Conservation (phyloP, 2,329 filamentous ascomycete species). For the Madurella fahalii region DNA sequence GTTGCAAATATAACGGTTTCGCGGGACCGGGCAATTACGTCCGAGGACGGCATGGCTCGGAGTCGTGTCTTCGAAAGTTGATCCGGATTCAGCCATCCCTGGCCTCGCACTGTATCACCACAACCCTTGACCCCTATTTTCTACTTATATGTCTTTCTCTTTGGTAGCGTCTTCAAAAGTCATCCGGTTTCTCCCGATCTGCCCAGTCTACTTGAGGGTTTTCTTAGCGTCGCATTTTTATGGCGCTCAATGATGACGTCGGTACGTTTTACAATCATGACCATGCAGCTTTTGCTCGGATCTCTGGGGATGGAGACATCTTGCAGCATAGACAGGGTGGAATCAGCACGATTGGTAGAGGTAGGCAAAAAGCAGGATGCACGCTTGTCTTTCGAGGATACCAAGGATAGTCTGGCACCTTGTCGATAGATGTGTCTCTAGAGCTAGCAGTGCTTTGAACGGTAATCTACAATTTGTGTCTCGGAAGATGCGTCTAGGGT, state of each 20-base stretch:
- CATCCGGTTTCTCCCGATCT: neutral
- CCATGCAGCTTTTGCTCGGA: neutral
- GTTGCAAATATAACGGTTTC: slow-evolving; percentile 39
- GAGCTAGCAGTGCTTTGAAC: neutral
- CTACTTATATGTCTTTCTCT: neutral
- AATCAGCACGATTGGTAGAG: slow-evolving; percentile 14
- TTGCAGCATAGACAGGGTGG: neutral
- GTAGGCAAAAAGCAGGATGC: slow-evolving; percentile 20
- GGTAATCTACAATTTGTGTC: neutral
- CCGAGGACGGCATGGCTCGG: slow-evolving; percentile 42
- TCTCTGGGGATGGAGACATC: neutral
- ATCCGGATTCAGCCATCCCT: slow-evolving; percentile 36
- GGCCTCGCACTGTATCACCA: slow-evolving; percentile 34
- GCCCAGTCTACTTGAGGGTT: neutral
- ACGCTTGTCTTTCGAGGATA: slow-evolving; percentile 17
- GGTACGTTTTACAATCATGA: neutral
- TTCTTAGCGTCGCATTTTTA: neutral
- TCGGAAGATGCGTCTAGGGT: neutral
- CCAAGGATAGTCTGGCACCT: neutral
- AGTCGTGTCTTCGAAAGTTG: slow-evolving; percentile 11
- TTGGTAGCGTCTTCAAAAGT: neutral
- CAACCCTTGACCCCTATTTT: neutral
- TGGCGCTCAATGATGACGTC: neutral
- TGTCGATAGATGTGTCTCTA: neutral
- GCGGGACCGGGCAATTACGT: slow-evolving; percentile 34